Conservation (phyloP, 139 green algal genomes). For the Yamagishiella unicocca region DNA sequence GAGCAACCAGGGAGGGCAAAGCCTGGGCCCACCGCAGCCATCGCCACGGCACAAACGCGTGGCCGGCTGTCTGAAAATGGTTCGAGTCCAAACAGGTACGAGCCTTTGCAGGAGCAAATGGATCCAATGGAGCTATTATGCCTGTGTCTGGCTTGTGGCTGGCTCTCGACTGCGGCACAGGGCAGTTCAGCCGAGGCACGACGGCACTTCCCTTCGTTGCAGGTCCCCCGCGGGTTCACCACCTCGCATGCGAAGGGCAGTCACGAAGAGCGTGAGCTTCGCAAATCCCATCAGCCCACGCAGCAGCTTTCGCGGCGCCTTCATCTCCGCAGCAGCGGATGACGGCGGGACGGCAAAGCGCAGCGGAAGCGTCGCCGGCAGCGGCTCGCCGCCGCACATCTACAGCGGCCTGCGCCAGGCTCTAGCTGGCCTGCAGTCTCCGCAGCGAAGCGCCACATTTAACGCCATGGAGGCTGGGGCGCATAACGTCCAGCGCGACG, state of each 20-base stretch:
- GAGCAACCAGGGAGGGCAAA: neutral
- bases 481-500: constrained; percentile 9
- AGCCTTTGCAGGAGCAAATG: no score
- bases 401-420: constrained; percentile 26
- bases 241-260: neutral
- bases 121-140: no score
- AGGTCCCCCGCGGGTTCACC: neutral
- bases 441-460: neutral
- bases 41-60: neutral
- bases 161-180: no score
- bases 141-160: no score
- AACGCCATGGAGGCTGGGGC: constrained; percentile 4
- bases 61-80: neutral
- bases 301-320: neutral
- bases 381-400: neutral
- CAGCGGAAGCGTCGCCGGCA: neutral
- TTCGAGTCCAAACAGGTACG: neutral
- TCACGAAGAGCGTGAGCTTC: constrained; percentile 29
- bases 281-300: neutral
- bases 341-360: neutral
- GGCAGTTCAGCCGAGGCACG: no score
- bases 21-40: neutral
- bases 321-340: neutral
- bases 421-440: neutral
- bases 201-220: neutral